Base-by-base conservation (phyloP, 495 filamentous ascomycete genomes). In the Ramalina intermedia region DNA sequence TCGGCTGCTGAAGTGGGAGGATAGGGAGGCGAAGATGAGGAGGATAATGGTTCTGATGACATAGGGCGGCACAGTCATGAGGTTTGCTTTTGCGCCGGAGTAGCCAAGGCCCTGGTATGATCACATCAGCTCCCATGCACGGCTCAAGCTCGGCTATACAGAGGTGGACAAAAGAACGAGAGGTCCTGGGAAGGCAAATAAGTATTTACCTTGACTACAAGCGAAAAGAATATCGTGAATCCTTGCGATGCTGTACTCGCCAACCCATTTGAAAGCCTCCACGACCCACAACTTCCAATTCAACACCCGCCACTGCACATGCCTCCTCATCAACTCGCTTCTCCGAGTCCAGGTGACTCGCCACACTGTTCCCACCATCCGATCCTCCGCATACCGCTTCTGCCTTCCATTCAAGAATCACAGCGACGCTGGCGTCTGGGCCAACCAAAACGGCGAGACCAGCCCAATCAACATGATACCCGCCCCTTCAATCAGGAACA, bases 401-500 rank as follows among this genome's bases (percentile, higher is more conserved):
- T 80, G 67, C 18, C 67, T 50, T 4, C 42, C 14, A 4, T 41
- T 67, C 2, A 80, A 60, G 57, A 78, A 80, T 77, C 77, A 80
- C 0, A 76, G 73, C 3, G 61, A 66, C 1, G 66, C 65, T 0
- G 69, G 69, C 1, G 66, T 69, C 5, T 62, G 60, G 1, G 76
- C 70, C 0, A 80, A 60, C 71, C 71, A 75, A 43, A 70, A 57
- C 47, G 68, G 71, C 6, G 71, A 67, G 1, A 64, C 44, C 4
- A 70, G 44, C 0, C 75, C 76, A 23, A 73, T 43, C 4, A 65
- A 14, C 14, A 74, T 64, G 5, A 74, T 80, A 8, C 66, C 48
- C 2, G 52, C 51, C 4, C 73, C 76, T 57, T 80, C 74, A 27
- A 78, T 62, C 48, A 79, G 51, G 54, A 80, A 80, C 4, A 80